Percentiles rank a stretch among this genome's conserved stretches.
Evolutionary conservation across 2,329 filamentous ascomycete genomes (phyloP).

Genomic region (Chrysoporthe puriensis): DNA sequence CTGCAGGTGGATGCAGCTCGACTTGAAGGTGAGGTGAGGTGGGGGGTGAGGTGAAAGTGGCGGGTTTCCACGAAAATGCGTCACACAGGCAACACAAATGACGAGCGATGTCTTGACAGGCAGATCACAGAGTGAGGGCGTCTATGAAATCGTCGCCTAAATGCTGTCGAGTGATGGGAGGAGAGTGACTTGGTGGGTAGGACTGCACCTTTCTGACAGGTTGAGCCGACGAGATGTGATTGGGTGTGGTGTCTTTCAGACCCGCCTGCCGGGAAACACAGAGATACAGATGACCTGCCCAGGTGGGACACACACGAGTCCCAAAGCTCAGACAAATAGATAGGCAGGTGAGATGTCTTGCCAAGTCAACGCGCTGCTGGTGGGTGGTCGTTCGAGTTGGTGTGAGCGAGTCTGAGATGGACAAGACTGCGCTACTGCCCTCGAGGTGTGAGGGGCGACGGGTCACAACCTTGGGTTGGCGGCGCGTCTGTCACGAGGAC

Average conservation of each 20-base stretch:
- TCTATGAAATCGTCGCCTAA: constrained; percentile 8
- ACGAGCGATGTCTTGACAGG: constrained; percentile 22
- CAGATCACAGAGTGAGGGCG: constrained; percentile 18
- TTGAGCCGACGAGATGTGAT: constrained; percentile 23
- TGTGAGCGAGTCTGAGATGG: neutral
- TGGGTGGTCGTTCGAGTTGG: neutral
- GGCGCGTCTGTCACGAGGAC: neutral
- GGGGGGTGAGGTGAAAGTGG: constrained; percentile 5
- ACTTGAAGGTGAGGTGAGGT: neutral
- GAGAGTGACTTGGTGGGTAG: constrained; percentile 19
- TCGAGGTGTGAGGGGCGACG: neutral
- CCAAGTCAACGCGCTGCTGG: neutral
- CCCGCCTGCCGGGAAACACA: constrained; percentile 21
- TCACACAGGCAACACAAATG: constrained; percentile 2
- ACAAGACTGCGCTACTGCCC: neutral
- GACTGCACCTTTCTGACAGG: constrained; percentile 19
- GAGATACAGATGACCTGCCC: constrained; percentile 26
- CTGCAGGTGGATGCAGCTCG: constrained; percentile 2
- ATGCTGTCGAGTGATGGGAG: constrained; percentile 4
- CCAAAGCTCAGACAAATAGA: neutral
- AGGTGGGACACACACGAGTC: constrained; percentile 19
- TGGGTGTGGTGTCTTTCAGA: constrained; percentile 17
- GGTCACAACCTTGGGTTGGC: neutral
- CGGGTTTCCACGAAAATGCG: neutral
- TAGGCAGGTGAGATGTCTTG: neutral